A percentile compares a stretch with the other conserved stretches of the same genome.
phyloP scores from a whole-genome alignment of 495 filamentous ascomycete species.

The Neurospora sp. region DNA sequence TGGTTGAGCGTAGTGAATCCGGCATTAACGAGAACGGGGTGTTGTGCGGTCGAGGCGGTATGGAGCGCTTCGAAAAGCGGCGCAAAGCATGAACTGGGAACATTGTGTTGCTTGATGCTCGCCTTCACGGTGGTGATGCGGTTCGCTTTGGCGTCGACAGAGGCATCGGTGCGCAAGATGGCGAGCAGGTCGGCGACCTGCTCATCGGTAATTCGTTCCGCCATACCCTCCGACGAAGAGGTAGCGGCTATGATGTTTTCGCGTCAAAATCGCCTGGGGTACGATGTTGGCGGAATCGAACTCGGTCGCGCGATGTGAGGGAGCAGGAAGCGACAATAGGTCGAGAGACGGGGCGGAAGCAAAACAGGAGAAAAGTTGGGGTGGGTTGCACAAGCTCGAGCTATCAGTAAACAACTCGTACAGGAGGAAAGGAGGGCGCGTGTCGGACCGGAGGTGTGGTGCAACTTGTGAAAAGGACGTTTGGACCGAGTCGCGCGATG shows the following conservation, averaged over 20 bases:
- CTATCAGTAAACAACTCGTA: not conserved
- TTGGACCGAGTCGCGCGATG: not conserved
- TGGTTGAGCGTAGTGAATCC: conserved; percentile 81
- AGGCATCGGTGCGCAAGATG: conserved; percentile 57
- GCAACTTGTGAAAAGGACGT: conserved; percentile 10
- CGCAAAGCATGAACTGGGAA: conserved; percentile 60
- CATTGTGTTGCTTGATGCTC: conserved; percentile 78
- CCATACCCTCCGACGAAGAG: conserved; percentile 28
- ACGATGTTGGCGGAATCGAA: not conserved
- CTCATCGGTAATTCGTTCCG: conserved; percentile 48
- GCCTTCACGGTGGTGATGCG: conserved; percentile 66
- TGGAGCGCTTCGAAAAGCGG: conserved; percentile 66
- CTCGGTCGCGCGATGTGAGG: not conserved
- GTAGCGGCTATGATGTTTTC: conserved; percentile 4
- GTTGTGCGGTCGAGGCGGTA: conserved; percentile 57
- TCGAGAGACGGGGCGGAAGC: not conserved
- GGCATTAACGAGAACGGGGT: conserved; percentile 55
- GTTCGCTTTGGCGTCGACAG: conserved; percentile 60
- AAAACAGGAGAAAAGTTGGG: not conserved
- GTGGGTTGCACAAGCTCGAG: not conserved
- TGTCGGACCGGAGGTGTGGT: not conserved
- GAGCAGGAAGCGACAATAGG: not conserved
- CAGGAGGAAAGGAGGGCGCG: not conserved
- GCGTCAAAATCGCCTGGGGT: conserved; percentile 14
- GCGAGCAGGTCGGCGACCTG: conserved; percentile 55